A percentile compares a stretch with the other conserved stretches of the same genome.
Conservation (phyloP, 441 rosid genomes). For the Arabidopsis lyrata region DNA sequence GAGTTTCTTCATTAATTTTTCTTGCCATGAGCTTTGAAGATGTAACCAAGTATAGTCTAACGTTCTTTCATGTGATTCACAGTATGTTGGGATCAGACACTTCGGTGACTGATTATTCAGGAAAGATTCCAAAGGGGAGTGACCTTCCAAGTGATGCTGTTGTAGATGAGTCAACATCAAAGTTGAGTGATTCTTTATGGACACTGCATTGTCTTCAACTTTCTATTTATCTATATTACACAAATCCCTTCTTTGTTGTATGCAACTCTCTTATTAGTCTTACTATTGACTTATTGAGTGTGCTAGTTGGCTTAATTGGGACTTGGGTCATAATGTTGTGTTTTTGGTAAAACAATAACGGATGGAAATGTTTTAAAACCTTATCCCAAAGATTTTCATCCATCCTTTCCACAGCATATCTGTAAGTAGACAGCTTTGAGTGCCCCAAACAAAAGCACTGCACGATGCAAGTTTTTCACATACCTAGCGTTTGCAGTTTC, state of each 20-base stretch:
- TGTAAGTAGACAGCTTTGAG: no score
- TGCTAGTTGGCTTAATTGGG: conserved; percentile 5
- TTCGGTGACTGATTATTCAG: conserved; percentile 73
- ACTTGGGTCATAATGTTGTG: neutral
- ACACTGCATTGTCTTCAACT: conserved; percentile 27
- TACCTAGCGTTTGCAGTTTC: no score
- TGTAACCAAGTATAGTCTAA: neutral
- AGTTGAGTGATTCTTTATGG: conserved; percentile 23
- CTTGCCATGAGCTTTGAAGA: neutral
- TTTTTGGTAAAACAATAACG: neutral
- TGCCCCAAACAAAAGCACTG: no score
- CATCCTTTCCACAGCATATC: no score
- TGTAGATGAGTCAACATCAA: conserved; percentile 38
- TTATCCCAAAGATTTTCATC: no score
- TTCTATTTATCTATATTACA: conserved; percentile 18
- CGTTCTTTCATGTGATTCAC: conserved; percentile 27
- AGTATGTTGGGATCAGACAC: conserved; percentile 78
- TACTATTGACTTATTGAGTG: conserved; percentile 1
- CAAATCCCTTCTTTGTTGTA: conserved; percentile 27
- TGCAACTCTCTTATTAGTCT: conserved; percentile 36
- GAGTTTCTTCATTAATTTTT: conserved; percentile 4
- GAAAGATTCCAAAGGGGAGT: conserved; percentile 74
- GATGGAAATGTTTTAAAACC: neutral
- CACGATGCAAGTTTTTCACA: no score
- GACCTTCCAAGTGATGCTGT: conserved; percentile 62